Evolutionary conservation across 2,329 filamentous ascomycete species (phyloP), one percentile per base, ranked within the genome.

Genomic region (Ophiostoma fasciatum): DNA sequence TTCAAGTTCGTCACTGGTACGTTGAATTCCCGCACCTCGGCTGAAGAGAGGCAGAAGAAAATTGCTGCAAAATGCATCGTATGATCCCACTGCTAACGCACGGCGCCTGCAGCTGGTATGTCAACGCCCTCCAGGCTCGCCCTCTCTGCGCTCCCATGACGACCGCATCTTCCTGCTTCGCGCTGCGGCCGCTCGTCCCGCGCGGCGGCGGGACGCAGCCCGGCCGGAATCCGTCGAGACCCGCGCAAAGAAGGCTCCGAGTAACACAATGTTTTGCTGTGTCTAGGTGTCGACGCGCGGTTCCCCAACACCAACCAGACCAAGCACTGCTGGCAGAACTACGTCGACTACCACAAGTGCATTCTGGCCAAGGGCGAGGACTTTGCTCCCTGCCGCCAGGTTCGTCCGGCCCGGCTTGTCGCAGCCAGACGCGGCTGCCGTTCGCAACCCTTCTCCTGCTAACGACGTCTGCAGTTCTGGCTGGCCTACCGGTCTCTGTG

Each of bases 311-410:
- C 77, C 71, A 98, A 98, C 71, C 83, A 90, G 70, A 81, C 87
- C 66, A 94, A 94, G 81, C 87, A 98, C 77, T 98, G 90, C 83
- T 98, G 90, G 90, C 92, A 98, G 64, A 98, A 98, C 76, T 98
- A 98, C 68, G 90, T 98, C 69, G 90, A 98, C 66, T 96, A 98
- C 74, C 83, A 98, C 78, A 98, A 98, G 76, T 98, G 90, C 72
- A 85, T 94, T 64, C 70, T 79, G 59, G 88, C 87, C 66, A 96
- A 96, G 76, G 88, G 88, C 64, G 88, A 96, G 71, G 87, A 94
- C 59, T 96, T 96, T 63, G 79, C 82, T 52, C 88, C 88, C 48
- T 96, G 88, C 81, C 80, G 78, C 56, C 87, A 94, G 80, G 87
- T 94, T 78, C 48, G 60, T 39, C 14, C 10, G 18, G 7, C 17